A percentile compares a stretch with the other conserved stretches of the same genome.
phyloP scores from a whole-genome alignment of 305 asterid genomes.

The Plantago coronopus region DNA sequence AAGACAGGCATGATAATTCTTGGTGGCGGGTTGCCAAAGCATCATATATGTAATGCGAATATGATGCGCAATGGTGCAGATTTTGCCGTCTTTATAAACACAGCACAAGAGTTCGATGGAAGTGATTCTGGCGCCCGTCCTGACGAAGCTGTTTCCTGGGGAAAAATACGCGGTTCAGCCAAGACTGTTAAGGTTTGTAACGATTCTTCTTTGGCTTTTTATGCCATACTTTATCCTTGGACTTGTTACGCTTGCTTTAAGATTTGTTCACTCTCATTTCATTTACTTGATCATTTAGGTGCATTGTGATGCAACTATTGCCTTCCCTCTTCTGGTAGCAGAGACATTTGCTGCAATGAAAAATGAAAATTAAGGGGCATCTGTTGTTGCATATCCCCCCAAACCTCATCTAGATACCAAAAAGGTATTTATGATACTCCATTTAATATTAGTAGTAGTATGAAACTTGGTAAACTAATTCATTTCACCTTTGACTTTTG shows the following conservation, averaged over 20 bases:
- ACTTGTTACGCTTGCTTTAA: not conserved
- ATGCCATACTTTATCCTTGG: not conserved
- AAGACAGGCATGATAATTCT: slow-evolving; percentile 85
- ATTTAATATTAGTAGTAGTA: not conserved
- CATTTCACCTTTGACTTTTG: not conserved
- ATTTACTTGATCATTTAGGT: slow-evolving; percentile 38
- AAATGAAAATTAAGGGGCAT: slow-evolving; percentile 21
- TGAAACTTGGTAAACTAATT: not conserved
- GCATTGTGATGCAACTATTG: slow-evolving; percentile 87
- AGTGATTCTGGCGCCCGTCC: slow-evolving; percentile 97
- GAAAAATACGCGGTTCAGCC: slow-evolving; percentile 81
- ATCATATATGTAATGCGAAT: slow-evolving; percentile 91
- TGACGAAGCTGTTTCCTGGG: slow-evolving; percentile 98
- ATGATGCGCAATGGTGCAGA: slow-evolving; percentile 99
- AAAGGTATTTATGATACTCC: slow-evolving; percentile 1
- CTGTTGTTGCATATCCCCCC: slow-evolving; percentile 1
- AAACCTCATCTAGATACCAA: not conserved
- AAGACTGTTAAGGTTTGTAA: slow-evolving; percentile 70
- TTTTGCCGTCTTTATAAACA: slow-evolving; percentile 79
- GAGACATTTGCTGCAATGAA: slow-evolving; percentile 59
- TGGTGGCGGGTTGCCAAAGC: slow-evolving; percentile 97
- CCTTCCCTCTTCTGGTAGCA: slow-evolving; percentile 74
- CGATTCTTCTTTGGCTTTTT: not conserved
- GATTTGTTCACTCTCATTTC: slow-evolving; percentile 1
- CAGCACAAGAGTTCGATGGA: slow-evolving; percentile 94